Evolutionary conservation across 768 basidiomycete species (phyloP).

Genomic region (Dentipellis sp.): DNA sequence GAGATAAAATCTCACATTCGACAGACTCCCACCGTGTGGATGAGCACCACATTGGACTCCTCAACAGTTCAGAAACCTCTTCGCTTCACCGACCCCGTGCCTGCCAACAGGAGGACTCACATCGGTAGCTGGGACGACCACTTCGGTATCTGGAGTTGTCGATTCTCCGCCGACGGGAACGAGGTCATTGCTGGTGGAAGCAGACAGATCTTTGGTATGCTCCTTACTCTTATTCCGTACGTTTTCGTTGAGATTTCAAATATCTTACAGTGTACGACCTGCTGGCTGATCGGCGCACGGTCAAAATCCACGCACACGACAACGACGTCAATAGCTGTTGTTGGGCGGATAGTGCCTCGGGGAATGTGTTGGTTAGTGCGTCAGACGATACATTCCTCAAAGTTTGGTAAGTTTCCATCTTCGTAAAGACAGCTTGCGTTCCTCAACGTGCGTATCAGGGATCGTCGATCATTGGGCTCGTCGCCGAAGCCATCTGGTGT

Average conservation of each 20-base stretch:
- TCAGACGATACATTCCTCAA: conserved; percentile 94
- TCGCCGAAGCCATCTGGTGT: conserved; percentile 80
- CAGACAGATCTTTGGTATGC: conserved; percentile 65
- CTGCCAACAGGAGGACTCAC: conserved; percentile 8
- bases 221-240: background rate
- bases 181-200: conserved; percentile 92
- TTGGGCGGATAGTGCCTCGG: conserved; percentile 90
- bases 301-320: conserved; percentile 79
- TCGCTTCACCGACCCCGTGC: conserved; percentile 25
- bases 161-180: conserved; percentile 93
- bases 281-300: conserved; percentile 62
- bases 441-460: conserved; percentile 25
- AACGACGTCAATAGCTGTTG: conserved; percentile 95
- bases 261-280: conserved; percentile 77
- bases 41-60: conserved; percentile 63
- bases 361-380: conserved; percentile 90
- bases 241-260: background rate
- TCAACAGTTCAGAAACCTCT: conserved; percentile 56
- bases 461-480: conserved; percentile 37
- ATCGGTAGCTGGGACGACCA: conserved; percentile 29
- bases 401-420: conserved; percentile 60
- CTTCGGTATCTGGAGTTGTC: conserved; percentile 86
- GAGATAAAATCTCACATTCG: conserved; percentile 1
- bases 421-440: background rate
- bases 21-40: conserved; percentile 66